Base-by-base conservation (phyloP, 1,284 basidiomycete genomes). In the Pseudozyma thailandica region DNA sequence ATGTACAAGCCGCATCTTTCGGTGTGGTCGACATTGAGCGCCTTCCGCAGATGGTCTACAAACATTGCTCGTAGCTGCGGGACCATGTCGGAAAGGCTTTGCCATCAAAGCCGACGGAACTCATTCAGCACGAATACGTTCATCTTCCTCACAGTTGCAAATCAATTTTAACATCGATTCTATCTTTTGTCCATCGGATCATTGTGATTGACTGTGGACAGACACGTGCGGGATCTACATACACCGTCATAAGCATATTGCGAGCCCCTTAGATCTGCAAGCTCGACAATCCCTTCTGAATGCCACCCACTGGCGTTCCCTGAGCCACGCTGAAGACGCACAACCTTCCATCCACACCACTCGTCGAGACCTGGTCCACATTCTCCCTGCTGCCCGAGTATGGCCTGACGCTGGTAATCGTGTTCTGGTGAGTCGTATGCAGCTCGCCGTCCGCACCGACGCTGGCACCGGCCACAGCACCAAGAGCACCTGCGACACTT, bases 321-420 rank as follows among this genome's bases (percentile, higher is more conserved):
- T 73, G 88, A 20, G 87, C 86, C 52, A 86, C 86, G n/a, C 89
- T 88, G 93, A 96, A 99, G 57, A 98, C 87, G 25, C 95, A 93
- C 61, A 99, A 85, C 77, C 90, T 90, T 6, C 96, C 96, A 84
- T 98, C 96, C 26, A 94, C 92, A 9, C 94, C 96, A n/a, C 89
- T 90, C 16, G 94, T 97, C 81, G 91, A 93, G 58, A 99, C 90
- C 75, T 88, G 88, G 44, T 85, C 86, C 7, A 97, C 90, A 4
- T 87, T 84, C 0, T 21, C 54, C 1, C 62, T 75, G 5, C 28
- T 16, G 0, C 88, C 88, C 20, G 86, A 49, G 65, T 72, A 81
- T 2, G 71, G 45, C 7, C 81, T 60, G 10, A 82, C 69, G 38
- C 65, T 90, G n/a, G 94, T 98, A 84, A 99, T 98, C 39, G 94